Base-by-base conservation (phyloP, 306 rosid species). In the Cajanus cajan region DNA sequence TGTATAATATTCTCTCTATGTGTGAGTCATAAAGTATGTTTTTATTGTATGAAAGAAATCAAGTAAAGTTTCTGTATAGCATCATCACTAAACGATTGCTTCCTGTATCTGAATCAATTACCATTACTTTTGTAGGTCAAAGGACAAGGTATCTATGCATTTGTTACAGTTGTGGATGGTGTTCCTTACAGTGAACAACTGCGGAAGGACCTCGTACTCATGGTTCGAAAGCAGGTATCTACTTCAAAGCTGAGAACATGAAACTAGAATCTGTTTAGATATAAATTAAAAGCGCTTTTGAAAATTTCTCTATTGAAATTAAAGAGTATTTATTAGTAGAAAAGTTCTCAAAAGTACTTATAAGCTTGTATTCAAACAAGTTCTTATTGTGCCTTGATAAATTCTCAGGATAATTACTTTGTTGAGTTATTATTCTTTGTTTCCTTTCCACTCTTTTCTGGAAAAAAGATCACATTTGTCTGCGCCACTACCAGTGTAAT, bases 61-160 rank as follows among this genome's bases (percentile, higher is more conserved):
- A 73, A 57, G n/a, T 67, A 22, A 78, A 37, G 45, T 45, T 78
- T 80, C 69, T 28, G n/a, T 28, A 28, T 43, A 40, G 37, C 58
- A 51, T 78, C 33, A 40, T 65, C 67, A n/a, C n/a, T n/a, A 31
- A 15, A 63, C 78, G 70, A 77, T 66, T 59, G 67, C 34, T 39
- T 63, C 48, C 66, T 69, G 59, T 67, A 69, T 74, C 69, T 84
- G 31, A 84, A 67, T 45, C 78, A 75, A 58, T 59, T 61, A 21
- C 61, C 75, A 43, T 81, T 69, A 54, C 47, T 72, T 41, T 36
- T 79, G 85, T 77, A 96, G 99, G 97, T 96, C 72, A 96, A 96
- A 87, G 99, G 99, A 41, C 99, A 96, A 82, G 90, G 94, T 69
- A 91, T 96, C 71, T 96, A 93, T 76, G 99, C 99, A 70, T 96